These are phyloP conservation scores for Trichosanthes truncata DNA, from an alignment of 306 rosid genomes.

Conservation along the genomic window DNA sequence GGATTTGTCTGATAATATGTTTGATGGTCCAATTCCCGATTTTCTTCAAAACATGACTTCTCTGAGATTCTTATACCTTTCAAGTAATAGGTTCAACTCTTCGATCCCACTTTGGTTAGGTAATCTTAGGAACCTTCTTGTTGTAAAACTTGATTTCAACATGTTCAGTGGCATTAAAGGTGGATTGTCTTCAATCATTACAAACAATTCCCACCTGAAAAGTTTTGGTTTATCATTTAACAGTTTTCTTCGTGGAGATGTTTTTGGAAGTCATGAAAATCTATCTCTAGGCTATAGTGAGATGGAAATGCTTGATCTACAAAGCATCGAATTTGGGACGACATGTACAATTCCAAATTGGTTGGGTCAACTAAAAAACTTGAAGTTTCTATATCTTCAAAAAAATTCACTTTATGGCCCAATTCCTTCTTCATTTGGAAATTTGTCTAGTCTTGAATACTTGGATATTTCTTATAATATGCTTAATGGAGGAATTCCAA, in stretches of 20 bases:
- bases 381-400: no score
- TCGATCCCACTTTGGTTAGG: background rate
- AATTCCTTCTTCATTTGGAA: no score
- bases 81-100: background rate
- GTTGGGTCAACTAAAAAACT: no score
- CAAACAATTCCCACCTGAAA: background rate
- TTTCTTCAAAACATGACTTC: slow-evolving; percentile 1
- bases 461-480: no score
- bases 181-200: background rate
- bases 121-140: background rate
- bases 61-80: background rate
- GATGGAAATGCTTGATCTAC: background rate
- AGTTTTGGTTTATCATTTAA: background rate
- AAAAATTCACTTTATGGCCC: no score
- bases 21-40: background rate
- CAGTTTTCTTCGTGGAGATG: background rate
- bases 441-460: no score
- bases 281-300: background rate
- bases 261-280: background rate
- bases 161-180: background rate
- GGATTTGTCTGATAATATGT: background rate
- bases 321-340: background rate
- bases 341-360: no score
- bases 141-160: background rate
- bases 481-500: slow-evolving; percentile 3